Base-by-base conservation (phyloP, 345 rosid species). In the Theobroma cacao region DNA sequence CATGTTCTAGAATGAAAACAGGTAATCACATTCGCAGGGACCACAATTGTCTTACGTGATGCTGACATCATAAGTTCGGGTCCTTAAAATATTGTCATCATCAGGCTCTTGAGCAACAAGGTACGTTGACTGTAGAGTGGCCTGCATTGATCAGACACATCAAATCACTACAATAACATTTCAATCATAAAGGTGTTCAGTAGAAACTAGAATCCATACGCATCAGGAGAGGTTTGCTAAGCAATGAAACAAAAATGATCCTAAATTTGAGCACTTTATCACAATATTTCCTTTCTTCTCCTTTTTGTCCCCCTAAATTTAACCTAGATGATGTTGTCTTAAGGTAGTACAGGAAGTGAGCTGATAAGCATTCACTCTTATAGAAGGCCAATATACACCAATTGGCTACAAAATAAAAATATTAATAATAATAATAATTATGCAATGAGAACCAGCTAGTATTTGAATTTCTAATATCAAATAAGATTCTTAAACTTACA, bases 21-120 rank as follows among this genome's bases (percentile, higher is more conserved):
- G 34, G 55, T 2, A 31, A 36, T 41, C 45, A 71, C 1, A 2
- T 72, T 18, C 33, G 31, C 33, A 47, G 45, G 55, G 45, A n/a
- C 30, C 43, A 62, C 24, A 31, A 30, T 61, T 56, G 30, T 74
- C 92, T 86, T 91, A 97, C 98, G 99, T 92, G 82, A 97, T 97
- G 93, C 94, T 97, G 82, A 97, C 87, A 90, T 94, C 99, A 81
- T 97, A 97, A 52, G 99, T 94, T 77, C 99, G 93, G 31, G 99
- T 97, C 55, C 94, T 86, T 62, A 97, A 88, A 63, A 97, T 94
- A 79, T 92, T 93, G 85, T 94, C 95, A 47, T 94, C 98, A 76
- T 90, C 97, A 75, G 98, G 97, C 77, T 97, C 94, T 24, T 92
- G 92, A 69, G 97, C 99, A 80, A 90, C 93, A 14, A 90, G 86